Percentiles rank a stretch among this genome's conserved stretches.
These are phyloP conservation scores for Tetrapyrgos nigripes DNA, from an alignment of 1,284 basidiomycete species.

Conservation along the genomic window DNA sequence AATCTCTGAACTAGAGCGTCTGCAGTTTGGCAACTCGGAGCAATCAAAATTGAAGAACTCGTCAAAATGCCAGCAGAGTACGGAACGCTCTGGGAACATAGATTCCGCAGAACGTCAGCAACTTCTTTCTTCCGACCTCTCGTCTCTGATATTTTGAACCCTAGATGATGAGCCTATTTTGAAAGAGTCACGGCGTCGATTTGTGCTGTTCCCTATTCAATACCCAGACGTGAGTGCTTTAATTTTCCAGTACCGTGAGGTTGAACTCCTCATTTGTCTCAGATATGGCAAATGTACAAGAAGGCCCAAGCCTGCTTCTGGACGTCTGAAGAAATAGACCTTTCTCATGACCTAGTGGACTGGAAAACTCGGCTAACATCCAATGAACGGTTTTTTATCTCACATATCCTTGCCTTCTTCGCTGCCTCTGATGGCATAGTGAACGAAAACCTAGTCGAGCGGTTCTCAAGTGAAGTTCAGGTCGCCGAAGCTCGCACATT, in stretches of 20 bases:
- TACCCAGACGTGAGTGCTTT: slow-evolving; percentile 78
- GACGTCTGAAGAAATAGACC: slow-evolving; percentile 98
- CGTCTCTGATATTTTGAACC: slow-evolving; percentile 60
- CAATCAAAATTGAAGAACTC: background rate
- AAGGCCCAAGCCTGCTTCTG: slow-evolving; percentile 93
- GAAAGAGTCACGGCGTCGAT: slow-evolving; percentile 81
- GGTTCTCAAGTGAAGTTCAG: slow-evolving; percentile 95
- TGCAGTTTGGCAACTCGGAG: background rate
- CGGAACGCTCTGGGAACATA: background rate
- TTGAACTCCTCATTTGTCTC: slow-evolving; percentile 3
- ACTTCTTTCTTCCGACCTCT: slow-evolving; percentile 73
- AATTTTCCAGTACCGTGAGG: slow-evolving; percentile 45
- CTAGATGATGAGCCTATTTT: slow-evolving; percentile 83
- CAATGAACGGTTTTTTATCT: slow-evolving; percentile 95
- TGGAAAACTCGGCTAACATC: slow-evolving; percentile 95
- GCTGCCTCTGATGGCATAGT: slow-evolving; percentile 98
- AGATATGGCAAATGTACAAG: slow-evolving; percentile 99
- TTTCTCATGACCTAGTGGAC: slow-evolving; percentile 91
- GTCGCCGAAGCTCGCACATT: slow-evolving; percentile 96
- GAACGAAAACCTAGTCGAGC: slow-evolving; percentile 96
- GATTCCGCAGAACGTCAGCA: background rate
- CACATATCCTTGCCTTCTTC: slow-evolving; percentile 96
- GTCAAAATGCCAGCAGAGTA: background rate
- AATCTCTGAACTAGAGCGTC: background rate
- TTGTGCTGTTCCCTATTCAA: slow-evolving; percentile 95